Conservation (phyloP, 352 stramenopile species). For the Globisporangium yorkense region DNA sequence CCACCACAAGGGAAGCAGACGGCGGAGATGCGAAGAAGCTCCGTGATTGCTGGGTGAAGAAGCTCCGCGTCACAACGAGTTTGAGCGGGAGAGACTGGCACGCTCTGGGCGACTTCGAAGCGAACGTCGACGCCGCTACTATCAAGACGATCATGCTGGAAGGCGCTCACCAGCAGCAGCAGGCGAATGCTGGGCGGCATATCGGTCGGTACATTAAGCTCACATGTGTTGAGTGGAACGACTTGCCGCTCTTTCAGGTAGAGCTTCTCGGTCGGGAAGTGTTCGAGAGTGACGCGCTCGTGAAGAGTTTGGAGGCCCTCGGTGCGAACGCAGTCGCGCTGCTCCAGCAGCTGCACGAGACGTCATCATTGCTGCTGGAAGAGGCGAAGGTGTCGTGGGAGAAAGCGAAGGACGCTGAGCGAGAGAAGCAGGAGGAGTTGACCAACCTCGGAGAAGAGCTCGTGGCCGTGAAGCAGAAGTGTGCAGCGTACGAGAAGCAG, state of each 20-base stretch:
- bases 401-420: conserved; percentile 62
- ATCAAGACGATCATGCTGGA: conserved; percentile 29
- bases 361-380: conserved; percentile 47
- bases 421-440: conserved; percentile 74
- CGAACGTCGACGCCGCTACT: conserved; percentile 31
- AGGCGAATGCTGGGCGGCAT: background rate
- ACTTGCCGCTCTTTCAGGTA: conserved; percentile 50
- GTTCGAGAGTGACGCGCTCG: conserved; percentile 40
- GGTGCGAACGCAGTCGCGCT: conserved; percentile 31
- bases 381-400: conserved; percentile 71
- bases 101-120: conserved; percentile 53
- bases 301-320: conserved; percentile 34
- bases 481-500: conserved; percentile 36
- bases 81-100: conserved; percentile 59
- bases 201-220: conserved; percentile 62
- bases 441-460: conserved; percentile 68
- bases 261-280: conserved; percentile 63
- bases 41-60: conserved; percentile 55
- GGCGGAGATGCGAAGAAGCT: conserved; percentile 2
- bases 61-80: conserved; percentile 49
- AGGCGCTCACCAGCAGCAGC: conserved; percentile 9
- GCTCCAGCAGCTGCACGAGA: conserved; percentile 47
- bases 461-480: conserved; percentile 43
- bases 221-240: conserved; percentile 57
- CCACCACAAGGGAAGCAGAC: background rate